Evolutionary conservation across 192 early-diverging fungal species (phyloP), one percentile per base, ranked within the genome.

Genomic region (Podila horticola): DNA sequence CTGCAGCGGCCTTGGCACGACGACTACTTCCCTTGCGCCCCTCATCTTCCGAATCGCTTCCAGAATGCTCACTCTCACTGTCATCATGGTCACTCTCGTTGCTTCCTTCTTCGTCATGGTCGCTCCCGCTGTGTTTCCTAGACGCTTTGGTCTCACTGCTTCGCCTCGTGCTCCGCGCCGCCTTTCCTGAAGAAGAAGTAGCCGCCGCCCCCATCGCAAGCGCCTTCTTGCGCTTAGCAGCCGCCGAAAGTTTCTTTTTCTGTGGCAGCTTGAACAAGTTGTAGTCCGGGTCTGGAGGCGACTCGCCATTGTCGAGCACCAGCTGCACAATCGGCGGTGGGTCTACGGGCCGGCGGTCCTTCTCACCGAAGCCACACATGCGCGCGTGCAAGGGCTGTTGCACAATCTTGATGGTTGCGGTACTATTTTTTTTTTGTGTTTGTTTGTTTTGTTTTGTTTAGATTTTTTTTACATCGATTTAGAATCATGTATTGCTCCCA

Each of bases 321-420:
- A 94, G 81, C 61, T 91, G 90, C 8, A 93, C 88, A 60, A 93
- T 91, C 33, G 92, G 91, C n/a, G 93, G 92, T 5, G 93, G 93
- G 64, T 92, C 92, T 34, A 94, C 86, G 1, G 93, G 93, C 31
- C 93, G 79, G 83, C 93, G 89, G 82, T 94, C 93, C 70, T 93
- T 94, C 66, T 94, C 93, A 13, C 92, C 92, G 61, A 93, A 94
- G 29, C 93, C 93, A 72, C 92, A 94, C 92, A 94, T 93, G 26
- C 92, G 86, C 11, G 92, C 92, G 63, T 92, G 88, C 20, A 94
- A 79, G 17, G 93, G 93, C 63, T 94, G 93, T 67, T 94, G 93
- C 28, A 89, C 90, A 64, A 94, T 92, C 19, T 87, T 77, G 20
- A 94, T 81, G 64, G 69, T 83, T 66, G 88, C 91, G 30, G 85